Evolutionary conservation across 139 green algal genomes (phyloP), one percentile per base, ranked within the genome.

Genomic region (Haematococcus sp.): DNA sequence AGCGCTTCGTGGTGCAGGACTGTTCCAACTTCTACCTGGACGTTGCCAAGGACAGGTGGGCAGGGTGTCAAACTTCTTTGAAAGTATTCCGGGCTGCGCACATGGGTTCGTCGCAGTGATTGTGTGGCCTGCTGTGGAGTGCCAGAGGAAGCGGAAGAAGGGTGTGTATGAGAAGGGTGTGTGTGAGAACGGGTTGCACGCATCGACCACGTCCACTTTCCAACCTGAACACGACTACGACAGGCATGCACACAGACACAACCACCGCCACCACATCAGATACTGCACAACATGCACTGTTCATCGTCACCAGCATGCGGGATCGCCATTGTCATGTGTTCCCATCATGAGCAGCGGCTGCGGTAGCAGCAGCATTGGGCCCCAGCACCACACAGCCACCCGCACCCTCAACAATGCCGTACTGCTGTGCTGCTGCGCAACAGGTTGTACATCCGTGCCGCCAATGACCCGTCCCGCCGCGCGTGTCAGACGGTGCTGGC

Each of bases 1-100:
- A 96, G 75, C 87, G 88, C n/a, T 98, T 97, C 69, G 87, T 88
- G 11, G 87, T 93, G 13, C 70, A 79, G 16, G 95, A 99, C 59
- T 88, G 98, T 20, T 96, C 88, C 70, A 94, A 92, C 84, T 98
- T 97, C 72, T 99, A 99, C 81, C 88, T 99, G 44, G 96, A 99
- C 79, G 84, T 94, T 0, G 89, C 84, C 59, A 99, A 99, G 80
- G 94, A 98, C 85, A 76, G 66, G 66, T 72, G 27, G 52, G 23
- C 23, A 13, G 52, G 9, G 52, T 16, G 13, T 23, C 13, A 16
- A 16, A 23, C 46, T 55, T 16, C 46, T 16, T 55, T 55, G 46
- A 55, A 55, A 55, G 46, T 13, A 55, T 55, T 23, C 16, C 16
- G 15, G 46, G 16, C 46, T 23, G 13, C 46, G 16, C n/a, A n/a